These are phyloP conservation scores for Gossypium davidsonii DNA, from an alignment of 441 rosid genomes.

Conservation along the genomic window DNA sequence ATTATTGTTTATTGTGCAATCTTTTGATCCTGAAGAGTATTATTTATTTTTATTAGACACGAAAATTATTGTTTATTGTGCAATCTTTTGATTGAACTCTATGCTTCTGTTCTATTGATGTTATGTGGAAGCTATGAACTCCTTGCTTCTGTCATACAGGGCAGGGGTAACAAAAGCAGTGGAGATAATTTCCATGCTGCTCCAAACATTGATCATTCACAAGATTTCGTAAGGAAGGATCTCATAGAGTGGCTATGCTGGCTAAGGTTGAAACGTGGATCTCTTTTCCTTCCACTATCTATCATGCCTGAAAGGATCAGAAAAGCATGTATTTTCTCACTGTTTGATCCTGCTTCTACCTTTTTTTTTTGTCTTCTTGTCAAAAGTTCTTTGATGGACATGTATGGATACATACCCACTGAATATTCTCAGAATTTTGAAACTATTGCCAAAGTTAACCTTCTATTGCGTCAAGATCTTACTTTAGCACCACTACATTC, in stretches of 20 bases:
- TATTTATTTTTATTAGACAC: not conserved
- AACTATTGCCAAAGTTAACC: not conserved
- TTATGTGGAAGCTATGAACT: conserved; percentile 1
- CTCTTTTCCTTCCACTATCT: conserved; percentile 11
- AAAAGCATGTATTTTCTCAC: not conserved
- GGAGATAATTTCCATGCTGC: conserved; percentile 98
- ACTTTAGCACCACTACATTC: not conserved
- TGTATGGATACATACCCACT: not conserved
- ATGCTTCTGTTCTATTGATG: not conserved
- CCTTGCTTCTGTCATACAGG: conserved; percentile 43
- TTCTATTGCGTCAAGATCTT: not conserved
- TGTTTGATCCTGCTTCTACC: not conserved
- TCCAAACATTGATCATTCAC: conserved; percentile 97
- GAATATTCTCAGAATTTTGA: not conserved
- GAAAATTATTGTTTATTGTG: not conserved
- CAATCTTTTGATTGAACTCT: conserved; percentile 5
- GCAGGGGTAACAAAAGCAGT: conserved; percentile 93
- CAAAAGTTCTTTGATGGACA: not conserved
- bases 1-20: not conserved
- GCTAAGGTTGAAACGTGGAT: conserved; percentile 55
- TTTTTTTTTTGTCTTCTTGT: not conserved
- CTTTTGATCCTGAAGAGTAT: not conserved
- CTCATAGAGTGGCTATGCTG: conserved; percentile 89
- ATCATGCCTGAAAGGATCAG: not conserved
- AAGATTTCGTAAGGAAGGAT: conserved; percentile 90